phyloP scores from a whole-genome alignment of 2,329 filamentous ascomycete genomes.

The Sporothrix schenckii region DNA sequence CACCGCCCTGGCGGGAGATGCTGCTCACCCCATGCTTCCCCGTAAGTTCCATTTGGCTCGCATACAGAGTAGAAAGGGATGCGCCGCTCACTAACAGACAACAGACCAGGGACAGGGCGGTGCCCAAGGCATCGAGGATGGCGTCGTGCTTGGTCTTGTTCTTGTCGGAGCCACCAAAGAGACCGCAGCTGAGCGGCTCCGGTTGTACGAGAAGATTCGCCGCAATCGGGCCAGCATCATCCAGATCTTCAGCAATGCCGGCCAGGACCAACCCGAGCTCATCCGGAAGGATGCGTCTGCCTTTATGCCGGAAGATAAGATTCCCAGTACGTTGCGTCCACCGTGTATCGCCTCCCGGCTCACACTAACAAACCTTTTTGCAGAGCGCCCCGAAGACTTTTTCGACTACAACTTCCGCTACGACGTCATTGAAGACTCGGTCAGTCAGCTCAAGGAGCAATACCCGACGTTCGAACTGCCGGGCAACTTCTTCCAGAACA shows the following conservation, averaged over 20 bases:
- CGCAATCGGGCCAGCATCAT: conserved; percentile 20
- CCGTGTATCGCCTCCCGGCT: too few species aligned
- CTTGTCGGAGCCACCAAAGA: conserved; percentile 12
- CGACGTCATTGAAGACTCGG: conserved; percentile 18
- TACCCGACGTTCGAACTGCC: conserved; percentile 8
- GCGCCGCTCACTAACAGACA: neutral
- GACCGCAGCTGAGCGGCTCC: neutral
- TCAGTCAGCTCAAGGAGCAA: neutral
- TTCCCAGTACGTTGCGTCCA: neutral
- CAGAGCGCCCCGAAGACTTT: conserved; percentile 23
- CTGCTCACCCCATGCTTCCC: conserved; percentile 23
- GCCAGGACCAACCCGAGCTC: conserved; percentile 15
- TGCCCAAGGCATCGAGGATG: conserved; percentile 17
- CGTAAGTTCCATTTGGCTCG: neutral
- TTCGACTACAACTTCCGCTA: conserved; percentile 24
- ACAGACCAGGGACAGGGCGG: conserved; percentile 19
- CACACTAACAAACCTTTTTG: neutral
- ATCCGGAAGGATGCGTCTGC: conserved; percentile 12
- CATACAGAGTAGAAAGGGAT: too few species aligned
- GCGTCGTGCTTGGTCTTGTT: conserved; percentile 14
- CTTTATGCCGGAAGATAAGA: conserved; percentile 18
- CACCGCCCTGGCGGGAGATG: conserved; percentile 10
- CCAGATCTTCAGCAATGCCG: conserved; percentile 25
- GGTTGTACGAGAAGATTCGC: conserved; percentile 14
- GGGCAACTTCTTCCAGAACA: conserved; percentile 7